Evolutionary conservation across 805 yeast genomes (phyloP).

Genomic region (Yarrowia yakushimensis): DNA sequence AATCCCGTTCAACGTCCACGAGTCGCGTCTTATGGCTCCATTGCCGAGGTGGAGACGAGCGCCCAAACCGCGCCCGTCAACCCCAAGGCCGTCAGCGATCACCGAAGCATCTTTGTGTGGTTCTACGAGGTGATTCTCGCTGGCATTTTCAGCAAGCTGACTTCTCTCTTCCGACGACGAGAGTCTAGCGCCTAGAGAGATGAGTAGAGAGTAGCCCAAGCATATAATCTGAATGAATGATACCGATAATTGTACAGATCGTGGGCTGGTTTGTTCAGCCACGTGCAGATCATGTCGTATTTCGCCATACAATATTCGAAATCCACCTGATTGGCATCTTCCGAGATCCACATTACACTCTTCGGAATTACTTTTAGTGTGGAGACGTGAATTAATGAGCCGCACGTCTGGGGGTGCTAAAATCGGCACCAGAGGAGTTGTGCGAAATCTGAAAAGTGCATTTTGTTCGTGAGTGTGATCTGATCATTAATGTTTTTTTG

Average conservation of each 20-base stretch:
- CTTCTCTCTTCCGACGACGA: not conserved
- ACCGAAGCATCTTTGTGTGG: slow-evolving; percentile 7
- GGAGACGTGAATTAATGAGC: not conserved
- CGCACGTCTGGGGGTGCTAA: not conserved
- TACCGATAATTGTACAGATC: not conserved
- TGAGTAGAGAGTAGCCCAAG: not conserved
- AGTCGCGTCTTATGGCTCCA: not conserved
- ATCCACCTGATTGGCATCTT: too few species aligned
- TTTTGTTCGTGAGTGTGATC: too few species aligned
- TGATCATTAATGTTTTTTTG: too few species aligned
- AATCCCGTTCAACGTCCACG: not conserved
- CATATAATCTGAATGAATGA: not conserved
- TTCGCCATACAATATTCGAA: too few species aligned
- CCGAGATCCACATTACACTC: too few species aligned
- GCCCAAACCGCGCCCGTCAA: not conserved
- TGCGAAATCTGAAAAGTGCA: not conserved
- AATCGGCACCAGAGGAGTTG: not conserved
- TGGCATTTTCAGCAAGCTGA: not conserved
- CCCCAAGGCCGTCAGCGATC: not conserved
- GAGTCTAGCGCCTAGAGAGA: not conserved
- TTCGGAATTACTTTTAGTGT: not conserved
- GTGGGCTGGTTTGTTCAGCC: too few species aligned
- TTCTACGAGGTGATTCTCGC: slow-evolving; percentile 3
- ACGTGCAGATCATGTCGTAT: too few species aligned
- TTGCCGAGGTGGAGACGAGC: not conserved